Percentiles rank a stretch among this genome's conserved stretches.
These are phyloP conservation scores for Sarocladium brachiariae DNA, from an alignment of 2,329 filamentous ascomycete species.

Conservation along the genomic window DNA sequence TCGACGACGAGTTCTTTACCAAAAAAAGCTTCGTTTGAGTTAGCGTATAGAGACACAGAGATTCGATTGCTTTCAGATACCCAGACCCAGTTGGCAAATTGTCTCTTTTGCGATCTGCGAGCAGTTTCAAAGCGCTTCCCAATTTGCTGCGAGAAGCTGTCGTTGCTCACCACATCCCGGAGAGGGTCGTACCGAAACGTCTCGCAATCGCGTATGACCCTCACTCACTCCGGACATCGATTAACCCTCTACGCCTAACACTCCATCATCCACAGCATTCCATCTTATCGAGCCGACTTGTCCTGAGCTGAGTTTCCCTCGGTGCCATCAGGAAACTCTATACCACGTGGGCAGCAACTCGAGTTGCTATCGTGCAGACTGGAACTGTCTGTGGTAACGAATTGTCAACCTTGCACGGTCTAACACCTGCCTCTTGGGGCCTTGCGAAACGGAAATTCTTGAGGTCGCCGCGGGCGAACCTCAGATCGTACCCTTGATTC, in stretches of 20 bases:
- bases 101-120: too few relatives aligned
- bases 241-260: neutral
- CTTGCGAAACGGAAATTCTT: too few relatives aligned
- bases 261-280: too few relatives aligned
- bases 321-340: neutral
- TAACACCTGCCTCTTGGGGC: too few relatives aligned
- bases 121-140: too few relatives aligned
- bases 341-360: neutral
- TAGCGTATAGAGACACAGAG: neutral
- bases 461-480: conserved; percentile 2
- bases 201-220: neutral
- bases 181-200: conserved; percentile 6
- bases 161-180: neutral
- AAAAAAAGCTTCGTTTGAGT: too few relatives aligned
- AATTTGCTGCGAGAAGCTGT: too few relatives aligned
- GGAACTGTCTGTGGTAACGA: neutral
- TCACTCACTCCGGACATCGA: neutral
- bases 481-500: neutral
- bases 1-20: neutral
- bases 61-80: neutral
- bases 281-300: too few relatives aligned
- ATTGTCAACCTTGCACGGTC: neutral
- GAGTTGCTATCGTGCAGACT: neutral
- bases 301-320: neutral
- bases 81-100: too few relatives aligned